Evolutionary conservation across 139 green algal genomes (phyloP).

Genomic region (Coelastrella sp.): DNA sequence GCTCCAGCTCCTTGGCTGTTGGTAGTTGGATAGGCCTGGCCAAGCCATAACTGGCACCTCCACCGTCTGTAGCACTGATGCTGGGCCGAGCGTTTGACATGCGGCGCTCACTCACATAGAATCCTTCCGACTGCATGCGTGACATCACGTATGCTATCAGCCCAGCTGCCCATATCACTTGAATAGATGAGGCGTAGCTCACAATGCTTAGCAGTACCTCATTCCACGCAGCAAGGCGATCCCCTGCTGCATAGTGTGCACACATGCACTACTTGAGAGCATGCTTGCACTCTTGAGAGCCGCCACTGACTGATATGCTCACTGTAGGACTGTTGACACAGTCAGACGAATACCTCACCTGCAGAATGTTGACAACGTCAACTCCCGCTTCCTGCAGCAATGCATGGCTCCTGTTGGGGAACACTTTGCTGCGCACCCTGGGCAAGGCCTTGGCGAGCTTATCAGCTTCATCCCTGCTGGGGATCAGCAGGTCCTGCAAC

Average conservation of each 20-base stretch:
- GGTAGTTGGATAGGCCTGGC: constrained; percentile 86
- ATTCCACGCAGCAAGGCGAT: no score
- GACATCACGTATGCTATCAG: background rate
- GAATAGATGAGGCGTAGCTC: no score
- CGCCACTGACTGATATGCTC: no score
- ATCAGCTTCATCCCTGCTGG: constrained; percentile 69
- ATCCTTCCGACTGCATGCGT: constrained; percentile 74
- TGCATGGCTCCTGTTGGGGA: constrained; percentile 76
- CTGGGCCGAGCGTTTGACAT: constrained; percentile 59
- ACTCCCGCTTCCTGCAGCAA: constrained; percentile 88
- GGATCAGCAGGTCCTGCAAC: constrained; percentile 74
- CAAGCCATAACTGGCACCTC: constrained; percentile 70
- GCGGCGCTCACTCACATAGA: constrained; percentile 70
- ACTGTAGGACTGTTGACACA: no score
- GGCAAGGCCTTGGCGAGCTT: constrained; percentile 68
- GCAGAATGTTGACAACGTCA: constrained; percentile 76
- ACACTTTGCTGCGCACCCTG: constrained; percentile 48
- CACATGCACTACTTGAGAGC: no score
- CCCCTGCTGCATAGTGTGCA: no score
- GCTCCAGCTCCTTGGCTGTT: constrained; percentile 56
- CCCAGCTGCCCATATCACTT: background rate
- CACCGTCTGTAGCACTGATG: background rate
- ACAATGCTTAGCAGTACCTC: no score
- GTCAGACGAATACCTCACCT: no score
- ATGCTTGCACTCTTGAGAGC: no score